Base-by-base conservation (phyloP, 441 rosid species). In the Pelargonium citronellum region DNA sequence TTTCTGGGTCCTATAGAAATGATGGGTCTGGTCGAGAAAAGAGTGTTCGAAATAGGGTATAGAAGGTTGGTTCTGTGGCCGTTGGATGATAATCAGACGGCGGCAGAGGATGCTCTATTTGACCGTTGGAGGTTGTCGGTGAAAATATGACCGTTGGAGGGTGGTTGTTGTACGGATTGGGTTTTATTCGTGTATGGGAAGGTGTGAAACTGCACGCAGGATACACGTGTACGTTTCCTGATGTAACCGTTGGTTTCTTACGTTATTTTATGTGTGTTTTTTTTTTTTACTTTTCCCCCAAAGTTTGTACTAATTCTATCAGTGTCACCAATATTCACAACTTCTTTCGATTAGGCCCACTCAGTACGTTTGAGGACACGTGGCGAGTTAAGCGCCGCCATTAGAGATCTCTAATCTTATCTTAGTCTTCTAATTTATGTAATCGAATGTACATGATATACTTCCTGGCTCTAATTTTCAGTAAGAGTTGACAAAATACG, bases 91-190 rank as follows among this genome's bases (percentile, higher is more conserved):
- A 58, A 92, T 89, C 98, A 0, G 67, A 84, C 79, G 93, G 94
- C 65, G n/a, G 57, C 64, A 63, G 77, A 49, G n/a, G 44, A 51
- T 37, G 76, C 67, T 72, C 79, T 69, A 80, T 57, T 89, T 88
- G 88, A 89, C 97, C 98, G 98, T 91, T 93, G 83, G 77, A 7
- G 51, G 5, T 69, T 89, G 96, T 91, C 96, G 91, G 95, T 79
- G 87, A 80, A 87, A 89, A 51, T 88, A 81, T 87, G 87, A 91
- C 98, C 98, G 98, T 93, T 93, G 83, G 73, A 51, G 65, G 66
- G 83, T 78, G 58, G 83, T 81, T 76, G 82, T 78, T 77, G 95
- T 84, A 87, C 87, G 91, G 89, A 68, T 69, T 72, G 43, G 73
- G 39, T 5, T 16, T n/a, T 16, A 11, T 22, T 37, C 16, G 30